These are phyloP conservation scores for Macrolepiota albuminosa DNA, from an alignment of 768 basidiomycete species.

Conservation along the genomic window DNA sequence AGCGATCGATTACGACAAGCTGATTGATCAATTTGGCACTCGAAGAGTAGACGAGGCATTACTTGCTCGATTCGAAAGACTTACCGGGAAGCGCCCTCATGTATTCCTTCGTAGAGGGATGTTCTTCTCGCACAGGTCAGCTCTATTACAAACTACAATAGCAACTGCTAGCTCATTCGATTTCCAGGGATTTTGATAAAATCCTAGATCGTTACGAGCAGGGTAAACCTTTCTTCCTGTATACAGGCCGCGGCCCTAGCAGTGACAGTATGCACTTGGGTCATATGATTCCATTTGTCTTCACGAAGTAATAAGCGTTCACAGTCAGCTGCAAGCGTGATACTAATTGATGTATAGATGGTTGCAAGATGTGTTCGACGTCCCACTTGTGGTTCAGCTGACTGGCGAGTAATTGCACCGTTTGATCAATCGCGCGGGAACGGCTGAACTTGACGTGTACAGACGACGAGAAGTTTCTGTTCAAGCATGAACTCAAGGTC, in stretches of 20 bases:
- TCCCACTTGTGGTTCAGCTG: constrained; percentile 91
- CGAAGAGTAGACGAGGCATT: constrained; percentile 70
- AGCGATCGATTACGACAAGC: constrained; percentile 95
- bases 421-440: not conserved
- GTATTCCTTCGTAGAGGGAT: constrained; percentile 83
- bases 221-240: constrained; percentile 95
- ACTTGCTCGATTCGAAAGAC: constrained; percentile 81
- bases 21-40: constrained; percentile 92
- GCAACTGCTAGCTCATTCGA: not conserved
- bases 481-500: constrained; percentile 90
- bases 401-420: constrained; percentile 53
- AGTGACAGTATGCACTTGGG: constrained; percentile 97
- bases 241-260: constrained; percentile 95
- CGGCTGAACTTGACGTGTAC: not conserved
- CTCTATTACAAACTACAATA: not conserved
- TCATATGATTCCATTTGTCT: constrained; percentile 95
- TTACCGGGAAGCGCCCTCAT: constrained; percentile 89
- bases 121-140: constrained; percentile 97
- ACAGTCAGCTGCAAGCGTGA: not conserved
- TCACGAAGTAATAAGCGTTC: constrained; percentile 80
- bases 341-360: constrained; percentile 49
- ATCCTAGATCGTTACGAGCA: constrained; percentile 96
- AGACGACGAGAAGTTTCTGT: constrained; percentile 99
- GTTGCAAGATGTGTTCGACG: constrained; percentile 94
- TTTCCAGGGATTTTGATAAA: constrained; percentile 78